Evolutionary conservation across 805 yeast species (phyloP), one percentile per base, ranked within the genome.

Genomic region (Candida tallmaniae): DNA sequence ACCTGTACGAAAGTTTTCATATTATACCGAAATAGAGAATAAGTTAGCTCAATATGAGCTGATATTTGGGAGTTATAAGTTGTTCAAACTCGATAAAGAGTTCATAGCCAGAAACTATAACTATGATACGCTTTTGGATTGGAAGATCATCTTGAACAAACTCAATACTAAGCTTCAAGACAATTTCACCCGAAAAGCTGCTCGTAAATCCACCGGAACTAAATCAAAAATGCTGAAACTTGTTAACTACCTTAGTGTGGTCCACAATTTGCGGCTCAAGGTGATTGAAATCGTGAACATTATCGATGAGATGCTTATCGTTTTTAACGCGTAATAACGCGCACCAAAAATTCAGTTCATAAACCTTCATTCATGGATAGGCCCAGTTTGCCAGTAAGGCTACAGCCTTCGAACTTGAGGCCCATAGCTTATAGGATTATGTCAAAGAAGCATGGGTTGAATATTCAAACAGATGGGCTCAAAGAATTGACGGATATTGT

Each of bases 371-470:
- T 16, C 8, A 48, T 50, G 53, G 51, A 47, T 25, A 35, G 42
- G 12, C 38, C 37, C 5, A 42, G 49, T 13, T 69, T 89, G 9
- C 97, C 97, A 0, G 79, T 86, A 2, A 71, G 73, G 38, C 74
- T 90, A 2, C 83, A 79, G 34, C 86, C 96, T 0, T 76, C 90
- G 0, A 84, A 84, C 50, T 64, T 93, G 28, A 73, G 98, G 29
- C 98, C 98, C 1, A 62, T 90, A 31, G 97, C 97, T 0, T 93
- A 89, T 56, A 68, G 98, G 26, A 75, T 90, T 2, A 58, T 93
- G 6, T 85, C 97, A 4, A 90, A 88, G 58, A 93, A 90, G 52
- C 90, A 87, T 54, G 96, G 97, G 0, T 71, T 93, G 19, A 88
- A 88, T 55, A 74, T 93, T 43, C 87, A 90, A 50, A 80, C 96